Evolutionary conservation across 306 rosid species (phyloP).

Genomic region (Cicer yamashitae): DNA sequence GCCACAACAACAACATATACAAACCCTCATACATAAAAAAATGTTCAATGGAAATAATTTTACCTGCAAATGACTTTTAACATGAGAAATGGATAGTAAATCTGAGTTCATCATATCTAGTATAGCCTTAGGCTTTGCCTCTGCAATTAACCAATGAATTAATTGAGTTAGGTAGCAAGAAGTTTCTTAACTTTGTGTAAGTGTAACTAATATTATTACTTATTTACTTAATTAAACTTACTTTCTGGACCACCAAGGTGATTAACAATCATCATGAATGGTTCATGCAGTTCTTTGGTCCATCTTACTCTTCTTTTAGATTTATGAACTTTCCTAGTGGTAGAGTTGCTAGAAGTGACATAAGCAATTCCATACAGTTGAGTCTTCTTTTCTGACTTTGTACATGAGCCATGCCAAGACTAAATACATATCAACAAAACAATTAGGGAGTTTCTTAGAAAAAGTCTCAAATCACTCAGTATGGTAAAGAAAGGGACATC

Average conservation of each 20-base stretch:
- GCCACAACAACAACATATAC: slow-evolving; percentile 10
- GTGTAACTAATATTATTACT: background rate
- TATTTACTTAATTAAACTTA: slow-evolving; percentile 42
- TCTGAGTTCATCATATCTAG: slow-evolving; percentile 57
- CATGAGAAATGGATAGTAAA: slow-evolving; percentile 52
- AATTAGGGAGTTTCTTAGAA: no score
- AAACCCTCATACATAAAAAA: slow-evolving; percentile 17
- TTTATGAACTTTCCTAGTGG: slow-evolving; percentile 29
- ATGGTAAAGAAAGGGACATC: no score
- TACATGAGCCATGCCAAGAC: background rate
- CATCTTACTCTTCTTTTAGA: slow-evolving; percentile 56
- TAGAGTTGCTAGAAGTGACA: slow-evolving; percentile 39
- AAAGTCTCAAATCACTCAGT: no score
- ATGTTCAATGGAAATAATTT: background rate
- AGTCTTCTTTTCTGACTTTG: slow-evolving; percentile 43
- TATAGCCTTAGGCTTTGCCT: slow-evolving; percentile 63
- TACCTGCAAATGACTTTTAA: slow-evolving; percentile 66
- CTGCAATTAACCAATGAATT: slow-evolving; percentile 38
- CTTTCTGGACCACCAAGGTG: slow-evolving; percentile 55
- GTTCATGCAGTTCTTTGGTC: slow-evolving; percentile 53
- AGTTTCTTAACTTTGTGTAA: background rate
- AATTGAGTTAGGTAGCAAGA: background rate
- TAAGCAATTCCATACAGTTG: slow-evolving; percentile 20
- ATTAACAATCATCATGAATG: slow-evolving; percentile 50
- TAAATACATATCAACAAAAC: no score